These are phyloP conservation scores for Gossypium anomalum DNA, from an alignment of 345 rosid species.

Conservation along the genomic window DNA sequence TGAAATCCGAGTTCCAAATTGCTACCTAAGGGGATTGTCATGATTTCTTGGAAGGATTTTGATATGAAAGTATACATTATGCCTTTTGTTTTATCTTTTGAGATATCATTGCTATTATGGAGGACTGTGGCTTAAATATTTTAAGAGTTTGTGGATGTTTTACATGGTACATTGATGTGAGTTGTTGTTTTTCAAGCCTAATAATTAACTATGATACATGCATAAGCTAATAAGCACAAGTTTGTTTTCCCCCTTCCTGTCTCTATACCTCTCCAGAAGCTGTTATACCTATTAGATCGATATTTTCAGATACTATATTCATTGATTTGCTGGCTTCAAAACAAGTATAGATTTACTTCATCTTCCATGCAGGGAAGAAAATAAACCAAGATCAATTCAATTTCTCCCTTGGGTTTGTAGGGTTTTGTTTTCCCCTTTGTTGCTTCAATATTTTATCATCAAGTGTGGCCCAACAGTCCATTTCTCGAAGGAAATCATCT, in stretches of 20 bases:
- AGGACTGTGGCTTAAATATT: not conserved
- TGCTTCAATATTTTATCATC: not conserved
- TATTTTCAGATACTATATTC: not conserved
- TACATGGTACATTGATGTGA: not conserved
- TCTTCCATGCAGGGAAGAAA: not conserved
- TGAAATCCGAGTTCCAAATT: no score
- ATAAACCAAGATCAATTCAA: not conserved
- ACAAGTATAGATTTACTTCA: not conserved
- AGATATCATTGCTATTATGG: not conserved
- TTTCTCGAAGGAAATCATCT: not conserved
- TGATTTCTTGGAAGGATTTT: not conserved
- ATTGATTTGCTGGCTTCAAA: not conserved
- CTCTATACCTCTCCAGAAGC: not conserved
- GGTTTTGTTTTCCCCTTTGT: not conserved
- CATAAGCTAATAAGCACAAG: not conserved
- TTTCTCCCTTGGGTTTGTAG: not conserved
- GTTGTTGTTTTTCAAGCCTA: not conserved
- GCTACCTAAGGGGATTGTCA: not conserved
- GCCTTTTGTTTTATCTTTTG: no score
- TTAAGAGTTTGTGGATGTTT: not conserved
- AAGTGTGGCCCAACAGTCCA: not conserved
- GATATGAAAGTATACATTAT: not conserved
- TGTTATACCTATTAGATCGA: not conserved
- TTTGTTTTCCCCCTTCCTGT: not conserved
- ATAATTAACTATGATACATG: not conserved